Evolutionary conservation across 345 rosid species (phyloP).

Genomic region (Cochlearia excelsa): DNA sequence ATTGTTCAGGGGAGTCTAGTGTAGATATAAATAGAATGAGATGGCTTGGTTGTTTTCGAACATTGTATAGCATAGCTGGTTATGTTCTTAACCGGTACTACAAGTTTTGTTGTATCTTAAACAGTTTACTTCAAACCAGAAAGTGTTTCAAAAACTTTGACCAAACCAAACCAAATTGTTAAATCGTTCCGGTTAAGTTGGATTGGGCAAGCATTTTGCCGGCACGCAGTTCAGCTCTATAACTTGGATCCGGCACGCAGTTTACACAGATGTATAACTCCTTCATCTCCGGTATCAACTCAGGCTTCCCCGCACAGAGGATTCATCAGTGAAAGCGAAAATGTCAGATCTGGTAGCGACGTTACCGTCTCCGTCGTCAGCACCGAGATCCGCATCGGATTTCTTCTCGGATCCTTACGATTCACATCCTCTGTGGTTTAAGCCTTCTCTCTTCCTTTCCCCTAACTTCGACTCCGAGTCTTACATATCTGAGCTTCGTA

Average conservation of each 20-base stretch:
- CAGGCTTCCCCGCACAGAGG: constrained; percentile 1
- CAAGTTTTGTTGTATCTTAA: too few relatives aligned
- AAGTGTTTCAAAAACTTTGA: background rate
- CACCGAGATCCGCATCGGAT: constrained; percentile 83
- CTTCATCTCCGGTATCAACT: constrained; percentile 2
- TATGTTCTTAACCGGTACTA: too few relatives aligned
- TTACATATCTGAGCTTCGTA: constrained; percentile 89
- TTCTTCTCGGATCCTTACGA: constrained; percentile 90
- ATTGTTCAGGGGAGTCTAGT: too few relatives aligned
- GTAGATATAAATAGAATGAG: too few relatives aligned
- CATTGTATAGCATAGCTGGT: too few relatives aligned
- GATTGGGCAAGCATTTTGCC: background rate
- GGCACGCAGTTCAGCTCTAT: constrained; percentile 17
- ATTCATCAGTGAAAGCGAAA: constrained; percentile 14
- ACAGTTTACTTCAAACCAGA: too few relatives aligned
- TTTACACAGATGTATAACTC: constrained; percentile 17
- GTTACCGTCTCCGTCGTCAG: constrained; percentile 51
- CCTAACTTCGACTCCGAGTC: constrained; percentile 79
- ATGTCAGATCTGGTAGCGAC: constrained; percentile 57
- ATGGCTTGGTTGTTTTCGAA: too few relatives aligned
- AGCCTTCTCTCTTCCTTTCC: constrained; percentile 80
- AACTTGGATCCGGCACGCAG: constrained; percentile 13
- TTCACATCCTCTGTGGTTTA: constrained; percentile 92
- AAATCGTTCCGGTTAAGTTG: constrained; percentile 5
- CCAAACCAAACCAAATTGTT: constrained; percentile 10